Evolutionary conservation across 2,329 filamentous ascomycete species (phyloP).

Genomic region (Orbilia ellipsospora): DNA sequence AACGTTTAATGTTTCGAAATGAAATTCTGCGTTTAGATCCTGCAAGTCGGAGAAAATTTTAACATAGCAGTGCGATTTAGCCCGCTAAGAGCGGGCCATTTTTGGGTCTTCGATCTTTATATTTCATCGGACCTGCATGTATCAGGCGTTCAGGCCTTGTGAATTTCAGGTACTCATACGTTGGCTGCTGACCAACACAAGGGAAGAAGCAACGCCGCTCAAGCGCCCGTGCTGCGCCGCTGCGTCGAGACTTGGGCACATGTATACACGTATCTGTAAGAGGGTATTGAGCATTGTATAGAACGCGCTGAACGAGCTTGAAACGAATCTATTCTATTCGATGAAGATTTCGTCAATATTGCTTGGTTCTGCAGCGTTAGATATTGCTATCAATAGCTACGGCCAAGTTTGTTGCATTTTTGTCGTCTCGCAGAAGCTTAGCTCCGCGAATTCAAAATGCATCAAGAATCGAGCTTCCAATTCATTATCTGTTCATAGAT

Average conservation of each 20-base stretch:
- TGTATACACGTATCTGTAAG: constrained; percentile 7
- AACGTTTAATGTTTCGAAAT: neutral
- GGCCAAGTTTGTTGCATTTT: neutral
- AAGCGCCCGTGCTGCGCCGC: too few relatives aligned
- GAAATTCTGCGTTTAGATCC: constrained; percentile 31
- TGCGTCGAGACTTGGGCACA: neutral
- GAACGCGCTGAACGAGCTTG: constrained; percentile 1
- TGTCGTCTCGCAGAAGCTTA: neutral
- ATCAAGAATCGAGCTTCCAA: neutral
- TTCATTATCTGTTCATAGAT: neutral
- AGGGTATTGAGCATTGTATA: constrained; percentile 7
- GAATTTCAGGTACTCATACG: constrained; percentile 20
- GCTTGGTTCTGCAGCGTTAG: too few relatives aligned
- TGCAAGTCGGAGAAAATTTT: constrained; percentile 6
- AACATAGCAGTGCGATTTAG: constrained; percentile 15
- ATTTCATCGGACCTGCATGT: constrained; percentile 42
- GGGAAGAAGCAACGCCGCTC: neutral
- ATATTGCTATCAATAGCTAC: too few relatives aligned
- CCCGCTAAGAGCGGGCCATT: constrained; percentile 10
- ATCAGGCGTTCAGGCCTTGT: constrained; percentile 54
- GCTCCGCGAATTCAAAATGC: neutral
- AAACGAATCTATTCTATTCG: too few relatives aligned
- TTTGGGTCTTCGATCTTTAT: constrained; percentile 19
- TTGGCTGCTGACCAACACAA: constrained; percentile 51
- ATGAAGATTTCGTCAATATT: too few relatives aligned